Base-by-base conservation (phyloP, 371 early-diverging fungal species). In the Mortierella sp. region DNA sequence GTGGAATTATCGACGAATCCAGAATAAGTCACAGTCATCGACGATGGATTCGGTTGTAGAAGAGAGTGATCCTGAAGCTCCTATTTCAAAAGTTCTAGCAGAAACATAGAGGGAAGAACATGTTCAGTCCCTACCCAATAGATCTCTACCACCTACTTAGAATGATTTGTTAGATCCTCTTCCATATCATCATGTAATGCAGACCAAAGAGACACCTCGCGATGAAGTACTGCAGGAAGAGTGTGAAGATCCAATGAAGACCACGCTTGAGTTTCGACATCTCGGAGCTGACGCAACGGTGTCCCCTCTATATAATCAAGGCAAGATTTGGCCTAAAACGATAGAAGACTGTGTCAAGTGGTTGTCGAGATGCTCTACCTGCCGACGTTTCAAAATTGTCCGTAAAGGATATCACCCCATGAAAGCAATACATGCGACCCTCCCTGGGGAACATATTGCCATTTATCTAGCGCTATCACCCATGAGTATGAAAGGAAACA, bases 371-470 rank as follows among this genome's bases (percentile, higher is more conserved):
- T 71, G 65, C 25, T 7, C 28, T 19, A 21, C 14, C 19, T 70
- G 70, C 46, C 70, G 64, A 46, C 26, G 25, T 9, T 59, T 46
- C 15, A 70, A 70, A 11, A 70, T 70, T 23, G 46, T 56, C 4
- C 15, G 29, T 0, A 64, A 64, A 46, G 64, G 65, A 0, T 70
- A 70, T 26, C 65, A 64, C 19, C 59, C 59, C 2, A 16, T 69
- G 29, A 14, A 11, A 15, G 18, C 62, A 12, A 62, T 69, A 26
- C 62, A 63, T 51, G 69, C 69, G 23, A 14, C 60, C 9, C 12
- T 64, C n/a, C 64, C 64, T 16, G 71, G 64, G 12, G 64, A 64
- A 12, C 65, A 70, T 56, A 45, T 64, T 14, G 64, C 70, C 4
- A 60, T 63, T 5, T 58, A 70, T 53, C 50, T 64, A n/a, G 60